phyloP scores from a whole-genome alignment of 306 rosid species.

The Gynostemma pentaphyllum region DNA sequence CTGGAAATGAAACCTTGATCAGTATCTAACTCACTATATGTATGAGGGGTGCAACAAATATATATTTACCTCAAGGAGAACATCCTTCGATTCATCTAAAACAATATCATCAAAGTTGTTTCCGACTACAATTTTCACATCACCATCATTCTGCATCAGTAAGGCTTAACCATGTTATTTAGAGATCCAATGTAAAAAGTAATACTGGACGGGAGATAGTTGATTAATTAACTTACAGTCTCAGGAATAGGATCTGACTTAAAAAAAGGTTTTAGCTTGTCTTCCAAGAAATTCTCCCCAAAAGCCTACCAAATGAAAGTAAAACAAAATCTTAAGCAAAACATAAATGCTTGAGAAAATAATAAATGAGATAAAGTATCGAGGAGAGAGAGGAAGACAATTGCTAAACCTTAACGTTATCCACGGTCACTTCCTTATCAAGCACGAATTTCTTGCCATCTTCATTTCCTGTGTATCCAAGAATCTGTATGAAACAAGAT shows the following conservation, averaged over 20 bases:
- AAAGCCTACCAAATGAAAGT: constrained; percentile 38
- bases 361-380: neutral
- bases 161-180: neutral
- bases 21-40: neutral
- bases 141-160: constrained; percentile 59
- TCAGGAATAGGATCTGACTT: constrained; percentile 94
- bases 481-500: constrained; percentile 32
- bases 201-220: constrained; percentile 9
- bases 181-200: constrained; percentile 10
- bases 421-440: constrained; percentile 56
- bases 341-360: neutral
- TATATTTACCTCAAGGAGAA: constrained; percentile 78
- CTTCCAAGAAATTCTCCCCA: constrained; percentile 78
- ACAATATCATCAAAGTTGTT: constrained; percentile 84
- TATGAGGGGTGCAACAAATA: neutral
- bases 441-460: constrained; percentile 72
- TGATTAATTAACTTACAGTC: constrained; percentile 39
- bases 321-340: constrained; percentile 11
- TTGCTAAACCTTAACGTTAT: constrained; percentile 54
- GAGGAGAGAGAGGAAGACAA: constrained; percentile 5
- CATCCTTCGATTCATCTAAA: constrained; percentile 94
- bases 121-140: constrained; percentile 90
- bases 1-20: constrained; percentile 26
- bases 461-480: constrained; percentile 83
- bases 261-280: constrained; percentile 82